Evolutionary conservation across 805 yeast genomes (phyloP).

Genomic region (Barnettozyma sp.): DNA sequence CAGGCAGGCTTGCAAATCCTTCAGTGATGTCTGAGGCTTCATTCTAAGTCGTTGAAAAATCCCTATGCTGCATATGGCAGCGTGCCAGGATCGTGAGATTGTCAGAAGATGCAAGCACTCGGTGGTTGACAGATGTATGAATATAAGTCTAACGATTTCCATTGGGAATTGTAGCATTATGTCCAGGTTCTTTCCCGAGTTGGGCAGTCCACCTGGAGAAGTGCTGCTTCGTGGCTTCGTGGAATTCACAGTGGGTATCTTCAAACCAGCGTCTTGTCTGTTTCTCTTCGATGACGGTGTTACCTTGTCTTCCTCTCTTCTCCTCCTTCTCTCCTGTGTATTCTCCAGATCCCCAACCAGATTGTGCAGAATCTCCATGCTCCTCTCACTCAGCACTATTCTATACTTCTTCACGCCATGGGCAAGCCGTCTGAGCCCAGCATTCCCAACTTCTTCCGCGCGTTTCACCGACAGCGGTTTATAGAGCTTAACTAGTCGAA

Average conservation of each 20-base stretch:
- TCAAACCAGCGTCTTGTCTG: too few relatives aligned
- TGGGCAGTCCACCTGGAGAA: not conserved
- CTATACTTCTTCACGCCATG: conserved; percentile 9
- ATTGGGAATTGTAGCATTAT: conserved; percentile 7
- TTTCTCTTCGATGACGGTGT: too few relatives aligned
- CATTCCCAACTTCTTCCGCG: conserved; percentile 7
- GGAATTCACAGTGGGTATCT: too few relatives aligned
- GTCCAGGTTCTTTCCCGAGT: conserved; percentile 2
- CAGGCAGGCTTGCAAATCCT: conserved; percentile 17
- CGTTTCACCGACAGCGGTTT: conserved; percentile 7
- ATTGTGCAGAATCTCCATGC: conserved; percentile 10
- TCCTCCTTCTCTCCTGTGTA: conserved; percentile 5
- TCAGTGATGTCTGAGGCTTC: conserved; percentile 8
- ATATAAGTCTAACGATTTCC: conserved; percentile 10
- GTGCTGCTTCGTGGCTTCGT: too few relatives aligned
- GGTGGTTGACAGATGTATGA: conserved; percentile 1
- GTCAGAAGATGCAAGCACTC: conserved; percentile 9
- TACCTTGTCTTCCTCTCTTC: conserved; percentile 1
- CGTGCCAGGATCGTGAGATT: conserved; percentile 18
- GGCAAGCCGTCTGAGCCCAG: conserved; percentile 5
- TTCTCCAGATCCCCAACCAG: conserved; percentile 1
- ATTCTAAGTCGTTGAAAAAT: conserved; percentile 15
- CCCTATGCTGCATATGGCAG: conserved; percentile 9
- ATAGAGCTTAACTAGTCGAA: conserved; percentile 17
- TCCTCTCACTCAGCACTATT: conserved; percentile 9